These are phyloP conservation scores for Globisporangium takayamanum DNA, from an alignment of 352 stramenopile species.

Conservation along the genomic window DNA sequence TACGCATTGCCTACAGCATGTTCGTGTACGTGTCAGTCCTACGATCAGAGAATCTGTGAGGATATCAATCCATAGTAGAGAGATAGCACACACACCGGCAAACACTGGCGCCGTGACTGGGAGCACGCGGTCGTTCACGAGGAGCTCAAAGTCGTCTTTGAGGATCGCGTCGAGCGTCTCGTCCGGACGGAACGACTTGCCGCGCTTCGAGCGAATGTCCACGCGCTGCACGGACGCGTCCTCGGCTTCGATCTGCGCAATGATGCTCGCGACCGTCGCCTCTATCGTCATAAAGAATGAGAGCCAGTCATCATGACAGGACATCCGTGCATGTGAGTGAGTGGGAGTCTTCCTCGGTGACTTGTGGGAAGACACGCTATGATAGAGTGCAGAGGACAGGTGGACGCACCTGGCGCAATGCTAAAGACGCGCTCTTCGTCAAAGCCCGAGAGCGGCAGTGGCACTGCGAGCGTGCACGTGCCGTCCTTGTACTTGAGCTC, in stretches of 20 bases:
- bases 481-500: slow-evolving; percentile 81
- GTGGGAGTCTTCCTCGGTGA: neutral
- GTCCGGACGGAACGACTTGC: slow-evolving; percentile 47
- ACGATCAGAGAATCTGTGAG: neutral
- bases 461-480: slow-evolving; percentile 65
- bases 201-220: slow-evolving; percentile 51
- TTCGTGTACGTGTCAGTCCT: neutral
- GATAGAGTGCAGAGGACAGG: too few relatives aligned
- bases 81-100: slow-evolving; percentile 18
- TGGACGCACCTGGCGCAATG: slow-evolving; percentile 43
- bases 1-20: slow-evolving; percentile 51
- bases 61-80: neutral
- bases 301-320: neutral
- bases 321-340: neutral
- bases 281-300: slow-evolving; percentile 21
- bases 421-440: slow-evolving; percentile 78
- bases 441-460: slow-evolving; percentile 68
- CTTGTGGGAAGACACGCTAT: neutral
- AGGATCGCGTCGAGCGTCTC: slow-evolving; percentile 64
- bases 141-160: slow-evolving; percentile 77
- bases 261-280: slow-evolving; percentile 64
- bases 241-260: slow-evolving; percentile 70
- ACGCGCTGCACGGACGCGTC: slow-evolving; percentile 68
- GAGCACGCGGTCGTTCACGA: slow-evolving; percentile 75
- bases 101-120: slow-evolving; percentile 68